Conservation (phyloP, 768 basidiomycete species). For the Suillus decipiens region DNA sequence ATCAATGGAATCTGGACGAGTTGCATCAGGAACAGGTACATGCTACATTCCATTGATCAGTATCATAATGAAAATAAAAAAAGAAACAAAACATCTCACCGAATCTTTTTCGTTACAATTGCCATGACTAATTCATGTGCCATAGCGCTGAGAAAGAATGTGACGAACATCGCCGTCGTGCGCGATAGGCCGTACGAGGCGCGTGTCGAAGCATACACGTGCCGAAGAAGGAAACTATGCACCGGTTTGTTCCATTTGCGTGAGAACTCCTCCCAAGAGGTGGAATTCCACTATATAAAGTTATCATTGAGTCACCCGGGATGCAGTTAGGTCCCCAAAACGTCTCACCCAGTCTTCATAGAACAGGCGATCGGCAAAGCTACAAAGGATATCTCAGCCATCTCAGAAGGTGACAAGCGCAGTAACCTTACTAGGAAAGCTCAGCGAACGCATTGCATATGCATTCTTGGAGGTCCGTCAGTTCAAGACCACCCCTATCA, state of each 20-base stretch:
- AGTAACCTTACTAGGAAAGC: conserved; percentile 70
- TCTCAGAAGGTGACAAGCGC: background rate
- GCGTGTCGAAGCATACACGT: conserved; percentile 93
- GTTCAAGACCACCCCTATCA: conserved; percentile 2
- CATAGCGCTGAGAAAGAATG: conserved; percentile 87
- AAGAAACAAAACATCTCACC: conserved; percentile 44
- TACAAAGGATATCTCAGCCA: conserved; percentile 28
- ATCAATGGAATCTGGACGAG: conserved; percentile 94
- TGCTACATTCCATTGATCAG: conserved; percentile 40
- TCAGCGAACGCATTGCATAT: conserved; percentile 97
- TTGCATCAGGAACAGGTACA: conserved; percentile 85
- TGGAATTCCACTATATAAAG: conserved; percentile 85
- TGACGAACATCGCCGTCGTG: conserved; percentile 85
- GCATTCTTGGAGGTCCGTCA: conserved; percentile 59
- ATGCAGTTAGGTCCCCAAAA: background rate
- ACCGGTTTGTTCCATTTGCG: conserved; percentile 99
- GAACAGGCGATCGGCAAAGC: conserved; percentile 96
- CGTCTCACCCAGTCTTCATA: conserved; percentile 89
- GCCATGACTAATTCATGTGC: conserved; percentile 97
- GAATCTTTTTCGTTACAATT: conserved; percentile 89
- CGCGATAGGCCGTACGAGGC: conserved; percentile 73
- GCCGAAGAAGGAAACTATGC: conserved; percentile 88
- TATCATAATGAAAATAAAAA: background rate
- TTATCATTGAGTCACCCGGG: conserved; percentile 3
- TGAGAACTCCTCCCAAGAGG: conserved; percentile 95